Evolutionary conservation across 306 rosid genomes (phyloP), one percentile per base, ranked within the genome.

Genomic region (Pterocarpus santalinus): DNA sequence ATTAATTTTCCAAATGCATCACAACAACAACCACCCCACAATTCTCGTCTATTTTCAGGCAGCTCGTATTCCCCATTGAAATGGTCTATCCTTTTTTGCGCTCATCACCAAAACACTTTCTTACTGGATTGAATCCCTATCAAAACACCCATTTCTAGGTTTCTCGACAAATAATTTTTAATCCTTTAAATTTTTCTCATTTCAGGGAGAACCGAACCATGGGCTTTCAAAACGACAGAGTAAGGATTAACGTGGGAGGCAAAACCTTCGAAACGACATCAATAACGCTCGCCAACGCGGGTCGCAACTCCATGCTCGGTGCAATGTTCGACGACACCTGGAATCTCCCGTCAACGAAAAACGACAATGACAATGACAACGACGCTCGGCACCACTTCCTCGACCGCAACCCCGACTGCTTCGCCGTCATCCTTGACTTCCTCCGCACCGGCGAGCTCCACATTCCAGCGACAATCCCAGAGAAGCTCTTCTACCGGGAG

Each of bases 281-380:
- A n/a, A 95, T 97, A 77, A 95, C 97, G 16, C 90, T 95, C 10
- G 97, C 95, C 62, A 91, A 89, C 80, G 99, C 97, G 16, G 97
- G 99, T 51, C 90, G 99, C 3, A 80, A 90, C 80, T 95, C 99
- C 0, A 38, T 91, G 65, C 93, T 95, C 58, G 97, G 99, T 9
- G 97, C 97, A 68, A 89, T 95, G 90, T 89, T 91, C 56, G 95
- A 93, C 73, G 97, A 91, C 3, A 79, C 82, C 47, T 95, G 99
- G 99, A 84, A 88, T 65, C 83, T 92, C 0, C 58, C 9, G 94
- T 87, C 39, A 36, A 4, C 39, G 5, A 5, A 36, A 36, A 36
- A 36, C 28, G 28, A 22, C 28, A 22, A 22, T 22, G 28, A 22
- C 28, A 22, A 22, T 22, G 28, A 22, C 39, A 36, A 36, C 39